A percentile compares a stretch with the other conserved stretches of the same genome.
Conservation (phyloP, 1,139 yeast genomes). For the Yamadazyma taylorii region DNA sequence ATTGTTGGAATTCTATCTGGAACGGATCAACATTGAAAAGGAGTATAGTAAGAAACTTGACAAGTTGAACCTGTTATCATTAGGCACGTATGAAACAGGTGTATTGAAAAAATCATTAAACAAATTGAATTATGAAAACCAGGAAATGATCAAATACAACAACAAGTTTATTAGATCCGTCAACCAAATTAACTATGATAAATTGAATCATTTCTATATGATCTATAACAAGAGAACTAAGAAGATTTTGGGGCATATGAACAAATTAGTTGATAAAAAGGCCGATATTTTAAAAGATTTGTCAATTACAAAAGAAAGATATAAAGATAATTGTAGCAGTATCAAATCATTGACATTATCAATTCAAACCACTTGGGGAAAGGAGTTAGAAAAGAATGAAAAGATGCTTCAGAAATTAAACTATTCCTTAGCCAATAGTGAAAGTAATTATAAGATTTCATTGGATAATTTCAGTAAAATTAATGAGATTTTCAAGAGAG, state of each 20-base stretch:
- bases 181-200: slow-evolving; percentile 34
- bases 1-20: slow-evolving; percentile 46
- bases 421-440: slow-evolving; percentile 45
- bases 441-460: slow-evolving; percentile 60
- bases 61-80: slow-evolving; percentile 42
- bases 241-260: slow-evolving; percentile 39
- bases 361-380: slow-evolving; percentile 74
- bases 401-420: slow-evolving; percentile 59
- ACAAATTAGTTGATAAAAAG: slow-evolving; percentile 29
- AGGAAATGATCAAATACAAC: slow-evolving; percentile 33
- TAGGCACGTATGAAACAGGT: slow-evolving; percentile 64
- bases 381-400: slow-evolving; percentile 69
- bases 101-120: slow-evolving; percentile 61
- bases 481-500: slow-evolving; percentile 71
- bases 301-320: slow-evolving; percentile 51
- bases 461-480: slow-evolving; percentile 62
- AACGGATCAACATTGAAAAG: slow-evolving; percentile 62
- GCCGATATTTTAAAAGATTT: slow-evolving; percentile 31
- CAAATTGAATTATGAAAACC: slow-evolving; percentile 53
- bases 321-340: slow-evolving; percentile 58
- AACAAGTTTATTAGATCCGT: slow-evolving; percentile 34
- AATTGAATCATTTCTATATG: slow-evolving; percentile 29
- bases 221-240: slow-evolving; percentile 32
- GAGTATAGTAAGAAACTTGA: slow-evolving; percentile 63
- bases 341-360: slow-evolving; percentile 61